phyloP scores from a whole-genome alignment of 352 stramenopile species.

The Phytophthora capsici region DNA sequence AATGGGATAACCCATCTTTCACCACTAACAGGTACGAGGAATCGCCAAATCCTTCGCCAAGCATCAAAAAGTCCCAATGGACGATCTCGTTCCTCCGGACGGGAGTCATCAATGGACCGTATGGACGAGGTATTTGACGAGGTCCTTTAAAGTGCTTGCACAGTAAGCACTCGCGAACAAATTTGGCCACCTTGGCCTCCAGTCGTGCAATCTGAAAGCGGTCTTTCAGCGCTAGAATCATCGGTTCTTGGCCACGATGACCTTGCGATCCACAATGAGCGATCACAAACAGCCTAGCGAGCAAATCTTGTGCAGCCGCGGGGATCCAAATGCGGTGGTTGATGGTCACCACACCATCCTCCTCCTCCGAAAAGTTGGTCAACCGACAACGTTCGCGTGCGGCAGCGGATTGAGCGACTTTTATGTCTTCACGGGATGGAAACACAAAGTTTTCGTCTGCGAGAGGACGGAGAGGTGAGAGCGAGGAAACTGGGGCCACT shows the following conservation, averaged over 20 bases:
- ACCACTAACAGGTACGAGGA: neutral
- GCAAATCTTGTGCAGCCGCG: too few relatives aligned
- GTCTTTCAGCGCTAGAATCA: neutral
- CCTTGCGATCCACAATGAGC: neutral
- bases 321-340: too few relatives aligned
- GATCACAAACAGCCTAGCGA: too few relatives aligned
- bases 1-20: neutral
- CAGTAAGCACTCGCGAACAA: slow-evolving; percentile 6
- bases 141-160: slow-evolving; percentile 20
- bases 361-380: too few relatives aligned
- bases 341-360: too few relatives aligned
- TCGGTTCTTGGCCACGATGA: slow-evolving; percentile 11
- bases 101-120: neutral
- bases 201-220: slow-evolving; percentile 3
- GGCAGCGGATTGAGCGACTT: too few relatives aligned
- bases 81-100: neutral
- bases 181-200: neutral
- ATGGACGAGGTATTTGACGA: neutral
- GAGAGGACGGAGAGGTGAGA: too few relatives aligned
- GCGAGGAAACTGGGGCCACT: too few relatives aligned
- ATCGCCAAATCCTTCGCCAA: neutral
- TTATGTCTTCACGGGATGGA: too few relatives aligned
- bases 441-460: too few relatives aligned
- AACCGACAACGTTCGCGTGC: too few relatives aligned
- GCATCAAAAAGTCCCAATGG: neutral